Conservation (phyloP, 805 yeast genomes). For the Saturnispora galanensis region DNA sequence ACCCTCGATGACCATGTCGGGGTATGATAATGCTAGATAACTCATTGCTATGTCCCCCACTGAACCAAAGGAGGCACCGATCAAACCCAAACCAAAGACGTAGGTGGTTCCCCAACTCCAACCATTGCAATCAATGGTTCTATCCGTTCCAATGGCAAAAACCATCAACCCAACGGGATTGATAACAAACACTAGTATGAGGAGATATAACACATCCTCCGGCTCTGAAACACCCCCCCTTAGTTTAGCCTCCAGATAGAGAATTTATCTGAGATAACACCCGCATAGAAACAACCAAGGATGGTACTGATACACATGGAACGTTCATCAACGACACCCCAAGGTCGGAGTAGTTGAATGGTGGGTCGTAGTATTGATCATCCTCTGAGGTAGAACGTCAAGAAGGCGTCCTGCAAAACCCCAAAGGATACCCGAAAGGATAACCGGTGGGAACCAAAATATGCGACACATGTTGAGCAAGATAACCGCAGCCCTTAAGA, state of each 20-base stretch:
- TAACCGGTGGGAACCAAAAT: constrained; percentile 54
- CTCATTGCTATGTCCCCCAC: constrained; percentile 62
- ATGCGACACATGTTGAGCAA: constrained; percentile 42
- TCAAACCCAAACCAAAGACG: constrained; percentile 47
- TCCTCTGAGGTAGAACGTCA: constrained; percentile 70
- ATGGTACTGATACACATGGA: constrained; percentile 60
- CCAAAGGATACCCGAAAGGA: constrained; percentile 66
- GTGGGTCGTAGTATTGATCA: constrained; percentile 51
- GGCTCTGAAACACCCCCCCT: constrained; percentile 57
- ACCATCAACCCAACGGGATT: constrained; percentile 52
- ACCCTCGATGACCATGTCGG: constrained; percentile 60
- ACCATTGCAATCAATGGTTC: constrained; percentile 13
- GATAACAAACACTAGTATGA: constrained; percentile 45
- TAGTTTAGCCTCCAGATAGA: constrained; percentile 50
- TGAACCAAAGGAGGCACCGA: constrained; percentile 43
- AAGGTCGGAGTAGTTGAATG: constrained; percentile 54
- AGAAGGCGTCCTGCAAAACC: constrained; percentile 70
- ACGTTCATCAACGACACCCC: constrained; percentile 71
- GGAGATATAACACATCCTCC: constrained; percentile 51
- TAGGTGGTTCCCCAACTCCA: constrained; percentile 47
- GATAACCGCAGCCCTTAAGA: constrained; percentile 51
- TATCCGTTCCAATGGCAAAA: constrained; percentile 59
- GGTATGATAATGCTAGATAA: constrained; percentile 57
- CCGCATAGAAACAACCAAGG: constrained; percentile 59
- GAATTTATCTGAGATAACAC: constrained; percentile 48